Conservation (phyloP, 2,329 filamentous ascomycete species). For the Phaeosphaeria sp. region DNA sequence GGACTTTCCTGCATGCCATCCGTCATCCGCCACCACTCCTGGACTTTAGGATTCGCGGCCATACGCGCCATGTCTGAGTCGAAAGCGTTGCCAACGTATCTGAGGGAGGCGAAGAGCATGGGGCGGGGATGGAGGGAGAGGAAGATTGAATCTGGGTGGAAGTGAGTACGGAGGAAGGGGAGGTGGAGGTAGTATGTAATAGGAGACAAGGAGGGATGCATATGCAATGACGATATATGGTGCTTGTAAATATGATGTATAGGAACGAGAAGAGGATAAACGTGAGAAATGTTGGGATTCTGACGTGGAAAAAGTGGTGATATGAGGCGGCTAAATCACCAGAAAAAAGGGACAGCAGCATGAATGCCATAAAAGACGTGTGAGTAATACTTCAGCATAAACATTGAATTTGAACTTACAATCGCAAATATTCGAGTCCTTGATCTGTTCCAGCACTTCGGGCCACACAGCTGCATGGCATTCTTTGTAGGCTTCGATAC, state of each 20-base stretch:
- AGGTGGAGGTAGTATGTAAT: no score
- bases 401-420: conserved; percentile 50
- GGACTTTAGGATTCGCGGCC: conserved; percentile 74
- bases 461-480: conserved; percentile 79
- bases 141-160: conserved; percentile 68
- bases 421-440: conserved; percentile 75
- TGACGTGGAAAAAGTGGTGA: no score
- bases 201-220: no score
- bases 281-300: no score
- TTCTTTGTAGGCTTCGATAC: conserved; percentile 73
- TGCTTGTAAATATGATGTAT: no score
- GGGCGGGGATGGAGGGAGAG: conserved; percentile 65
- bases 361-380: no score
- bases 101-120: conserved; percentile 77
- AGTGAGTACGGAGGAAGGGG: background rate
- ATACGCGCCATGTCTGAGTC: conserved; percentile 78
- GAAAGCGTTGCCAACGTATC: conserved; percentile 77
- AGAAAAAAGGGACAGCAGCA: no score
- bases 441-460: conserved; percentile 77
- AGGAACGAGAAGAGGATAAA: no score
- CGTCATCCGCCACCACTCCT: conserved; percentile 83
- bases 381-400: no score
- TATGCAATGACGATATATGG: no score
- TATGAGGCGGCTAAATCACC: no score
- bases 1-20: conserved; percentile 73